phyloP scores from a whole-genome alignment of 1,284 basidiomycete species.

The Cryptococcus sp. region DNA sequence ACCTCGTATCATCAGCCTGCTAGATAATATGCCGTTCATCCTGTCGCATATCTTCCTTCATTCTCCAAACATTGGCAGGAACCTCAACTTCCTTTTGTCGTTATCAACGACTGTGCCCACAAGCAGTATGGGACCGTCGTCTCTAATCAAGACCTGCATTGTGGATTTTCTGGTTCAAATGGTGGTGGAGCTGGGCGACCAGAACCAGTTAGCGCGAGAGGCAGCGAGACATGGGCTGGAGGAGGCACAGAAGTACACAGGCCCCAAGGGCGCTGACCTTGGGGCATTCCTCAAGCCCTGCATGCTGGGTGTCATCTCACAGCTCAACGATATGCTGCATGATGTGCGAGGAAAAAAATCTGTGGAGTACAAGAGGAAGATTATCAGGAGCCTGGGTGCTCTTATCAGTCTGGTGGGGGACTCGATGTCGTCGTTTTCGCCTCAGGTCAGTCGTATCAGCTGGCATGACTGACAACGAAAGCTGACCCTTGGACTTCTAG shows the following conservation, averaged over 20 bases:
- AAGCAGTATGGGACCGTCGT: constrained; percentile 10
- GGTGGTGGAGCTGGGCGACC: constrained; percentile 71
- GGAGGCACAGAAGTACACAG: constrained; percentile 52
- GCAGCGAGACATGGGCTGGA: constrained; percentile 63
- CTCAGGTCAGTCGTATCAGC: constrained; percentile 61
- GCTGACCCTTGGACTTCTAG: constrained; percentile 52
- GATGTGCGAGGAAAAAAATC: constrained; percentile 72
- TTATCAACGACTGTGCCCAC: not conserved
- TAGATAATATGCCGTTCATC: constrained; percentile 63
- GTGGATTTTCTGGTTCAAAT: constrained; percentile 68
- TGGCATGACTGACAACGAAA: constrained; percentile 19
- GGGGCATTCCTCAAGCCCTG: constrained; percentile 64
- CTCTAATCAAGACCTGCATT: constrained; percentile 59
- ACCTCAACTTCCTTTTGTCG: constrained; percentile 59
- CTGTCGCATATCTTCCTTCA: constrained; percentile 69
- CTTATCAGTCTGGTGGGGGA: constrained; percentile 70
- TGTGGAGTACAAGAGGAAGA: constrained; percentile 63
- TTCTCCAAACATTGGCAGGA: constrained; percentile 57
- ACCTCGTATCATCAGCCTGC: constrained; percentile 59
- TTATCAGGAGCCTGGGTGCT: constrained; percentile 73
- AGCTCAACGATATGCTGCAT: constrained; percentile 77
- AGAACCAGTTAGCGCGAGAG: constrained; percentile 46
- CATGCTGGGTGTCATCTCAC: constrained; percentile 75
- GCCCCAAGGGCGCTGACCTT: constrained; percentile 48
- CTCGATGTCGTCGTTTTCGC: constrained; percentile 68